Conservation (phyloP, 768 basidiomycete genomes). For the Suillus bovinus region DNA sequence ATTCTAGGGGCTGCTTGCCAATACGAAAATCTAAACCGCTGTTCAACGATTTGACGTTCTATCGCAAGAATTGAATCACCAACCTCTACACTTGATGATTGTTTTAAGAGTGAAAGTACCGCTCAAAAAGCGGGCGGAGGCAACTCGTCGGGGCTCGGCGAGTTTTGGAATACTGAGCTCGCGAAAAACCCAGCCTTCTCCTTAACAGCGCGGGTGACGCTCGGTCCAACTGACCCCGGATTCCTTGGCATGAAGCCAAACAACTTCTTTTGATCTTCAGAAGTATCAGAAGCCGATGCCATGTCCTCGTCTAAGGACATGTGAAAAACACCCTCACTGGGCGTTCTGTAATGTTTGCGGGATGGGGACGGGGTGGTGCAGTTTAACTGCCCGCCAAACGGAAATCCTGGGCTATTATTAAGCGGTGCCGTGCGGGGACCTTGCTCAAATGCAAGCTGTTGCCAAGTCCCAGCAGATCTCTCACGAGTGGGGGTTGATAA, state of each 20-base stretch:
- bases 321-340: slow-evolving; percentile 74
- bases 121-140: slow-evolving; percentile 62
- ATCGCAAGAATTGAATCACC: slow-evolving; percentile 18
- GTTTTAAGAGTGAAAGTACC: slow-evolving; percentile 35
- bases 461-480: slow-evolving; percentile 32
- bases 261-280: slow-evolving; percentile 39
- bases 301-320: slow-evolving; percentile 74
- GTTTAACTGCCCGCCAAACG: slow-evolving; percentile 35
- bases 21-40: slow-evolving; percentile 40
- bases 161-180: slow-evolving; percentile 84
- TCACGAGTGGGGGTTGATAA: slow-evolving; percentile 59
- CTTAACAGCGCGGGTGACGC: slow-evolving; percentile 25
- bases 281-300: slow-evolving; percentile 41
- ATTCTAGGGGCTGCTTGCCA: slow-evolving; percentile 38
- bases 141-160: slow-evolving; percentile 79
- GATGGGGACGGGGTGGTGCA: slow-evolving; percentile 40
- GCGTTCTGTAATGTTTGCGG: slow-evolving; percentile 54
- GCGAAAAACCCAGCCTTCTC: slow-evolving; percentile 62
- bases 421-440: slow-evolving; percentile 57
- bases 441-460: slow-evolving; percentile 36
- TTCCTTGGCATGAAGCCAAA: slow-evolving; percentile 33
- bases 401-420: slow-evolving; percentile 36
- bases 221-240: slow-evolving; percentile 31
- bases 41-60: background rate
- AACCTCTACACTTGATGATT: slow-evolving; percentile 42